These are phyloP conservation scores for Podaxis sp. DNA, from an alignment of 768 basidiomycete species.

Conservation along the genomic window DNA sequence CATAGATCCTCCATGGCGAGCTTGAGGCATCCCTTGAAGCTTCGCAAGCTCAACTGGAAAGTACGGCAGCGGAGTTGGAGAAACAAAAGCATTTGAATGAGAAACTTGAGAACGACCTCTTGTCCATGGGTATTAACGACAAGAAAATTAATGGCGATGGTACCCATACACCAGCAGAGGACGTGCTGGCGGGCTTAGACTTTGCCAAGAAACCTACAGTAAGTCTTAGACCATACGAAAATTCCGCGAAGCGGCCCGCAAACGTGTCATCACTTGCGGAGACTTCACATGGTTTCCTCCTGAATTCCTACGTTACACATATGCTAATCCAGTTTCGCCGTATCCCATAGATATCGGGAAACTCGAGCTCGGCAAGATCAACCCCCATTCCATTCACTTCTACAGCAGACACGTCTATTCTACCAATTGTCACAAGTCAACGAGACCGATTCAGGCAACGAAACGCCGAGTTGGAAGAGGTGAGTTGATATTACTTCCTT, in stretches of 20 bases:
- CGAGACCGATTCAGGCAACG: constrained; percentile 97
- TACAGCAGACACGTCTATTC: constrained; percentile 87
- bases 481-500: constrained; percentile 26
- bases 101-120: constrained; percentile 86
- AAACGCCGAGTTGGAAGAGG: constrained; percentile 96
- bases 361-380: constrained; percentile 37
- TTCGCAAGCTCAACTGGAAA: constrained; percentile 55
- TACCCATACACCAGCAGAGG: constrained; percentile 33
- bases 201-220: constrained; percentile 57
- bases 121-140: constrained; percentile 71
- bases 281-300: background rate
- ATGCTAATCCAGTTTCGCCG: background rate
- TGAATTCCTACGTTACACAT: background rate
- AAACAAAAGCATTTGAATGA: constrained; percentile 83
- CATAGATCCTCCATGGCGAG: constrained; percentile 79
- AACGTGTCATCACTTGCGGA: background rate
- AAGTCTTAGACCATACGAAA: constrained; percentile 18
- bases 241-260: background rate
- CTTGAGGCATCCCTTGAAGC: constrained; percentile 67
- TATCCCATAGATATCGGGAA: constrained; percentile 13
- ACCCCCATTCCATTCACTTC: constrained; percentile 71
- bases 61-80: constrained; percentile 62
- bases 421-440: constrained; percentile 98
- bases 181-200: constrained; percentile 72
- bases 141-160: constrained; percentile 13